Evolutionary conservation across 2,329 filamentous ascomycete species (phyloP).

Genomic region (Triangularia setosa): DNA sequence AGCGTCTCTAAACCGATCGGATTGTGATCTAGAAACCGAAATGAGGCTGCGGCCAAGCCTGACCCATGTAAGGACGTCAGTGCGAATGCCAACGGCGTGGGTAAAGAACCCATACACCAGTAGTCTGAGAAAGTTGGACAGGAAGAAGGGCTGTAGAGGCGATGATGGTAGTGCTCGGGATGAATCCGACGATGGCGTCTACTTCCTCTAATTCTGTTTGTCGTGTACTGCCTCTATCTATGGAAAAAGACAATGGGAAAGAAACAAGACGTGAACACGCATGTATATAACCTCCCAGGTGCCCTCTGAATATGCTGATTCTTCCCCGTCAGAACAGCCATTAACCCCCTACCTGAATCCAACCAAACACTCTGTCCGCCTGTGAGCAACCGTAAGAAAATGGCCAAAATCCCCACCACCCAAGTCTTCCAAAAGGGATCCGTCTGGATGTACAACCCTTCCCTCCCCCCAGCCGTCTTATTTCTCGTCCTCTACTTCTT

Average conservation of each 20-base stretch:
- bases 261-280: neutral
- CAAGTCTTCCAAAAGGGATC: slow-evolving; percentile 8
- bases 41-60: neutral
- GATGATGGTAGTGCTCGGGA: neutral
- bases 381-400: slow-evolving; percentile 8
- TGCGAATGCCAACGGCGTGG: neutral
- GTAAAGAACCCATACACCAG: neutral
- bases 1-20: neutral
- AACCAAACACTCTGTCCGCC: too few species aligned
- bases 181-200: slow-evolving; percentile 1
- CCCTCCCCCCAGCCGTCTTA: slow-evolving; percentile 35
- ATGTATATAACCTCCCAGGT: neutral
- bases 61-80: neutral
- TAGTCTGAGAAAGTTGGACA: too few species aligned
- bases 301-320: neutral
- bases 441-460: slow-evolving; percentile 45
- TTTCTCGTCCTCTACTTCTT: slow-evolving; percentile 9
- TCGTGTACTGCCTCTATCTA: neutral
- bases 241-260: neutral
- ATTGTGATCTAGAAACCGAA: neutral
- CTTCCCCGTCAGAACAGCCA: too few species aligned
- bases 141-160: neutral
- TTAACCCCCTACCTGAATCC: too few species aligned
- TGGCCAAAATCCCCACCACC: slow-evolving; percentile 22
- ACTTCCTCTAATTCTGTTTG: neutral